A percentile compares a stretch with the other conserved stretches of the same genome.
Conservation (phyloP, 1,284 basidiomycete species). For the Marasmius sp. region DNA sequence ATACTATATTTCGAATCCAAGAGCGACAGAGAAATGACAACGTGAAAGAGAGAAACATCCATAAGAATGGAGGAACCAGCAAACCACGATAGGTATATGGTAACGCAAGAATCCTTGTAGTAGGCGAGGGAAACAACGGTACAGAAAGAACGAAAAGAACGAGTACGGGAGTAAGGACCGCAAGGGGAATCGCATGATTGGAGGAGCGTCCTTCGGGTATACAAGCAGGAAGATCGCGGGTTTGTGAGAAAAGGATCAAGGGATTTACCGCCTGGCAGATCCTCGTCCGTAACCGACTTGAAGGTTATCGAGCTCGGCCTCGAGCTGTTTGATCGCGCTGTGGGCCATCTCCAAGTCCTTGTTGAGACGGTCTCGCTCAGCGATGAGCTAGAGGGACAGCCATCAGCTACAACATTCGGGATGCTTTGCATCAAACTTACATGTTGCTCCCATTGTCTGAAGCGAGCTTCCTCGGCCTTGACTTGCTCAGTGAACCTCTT, state of each 20-base stretch:
- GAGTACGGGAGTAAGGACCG: not conserved
- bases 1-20: not conserved
- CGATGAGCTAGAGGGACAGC: conserved; percentile 70
- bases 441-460: conserved; percentile 99
- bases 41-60: not conserved
- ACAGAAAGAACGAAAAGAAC: not conserved
- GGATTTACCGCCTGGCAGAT: conserved; percentile 63
- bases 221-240: not conserved
- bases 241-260: not conserved
- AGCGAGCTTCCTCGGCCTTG: conserved; percentile 96
- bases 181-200: not conserved
- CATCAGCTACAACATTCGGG: not conserved
- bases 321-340: conserved; percentile 88
- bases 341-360: conserved; percentile 94
- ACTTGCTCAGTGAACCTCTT: conserved; percentile 99
- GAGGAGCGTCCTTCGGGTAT: conserved; percentile 1
- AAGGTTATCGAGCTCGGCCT: conserved; percentile 86
- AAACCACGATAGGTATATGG: not conserved
- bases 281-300: conserved; percentile 83
- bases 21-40: not conserved
- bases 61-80: not conserved
- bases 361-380: conserved; percentile 95
- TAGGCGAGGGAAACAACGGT: not conserved
- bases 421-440: conserved; percentile 45
- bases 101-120: not conserved